Evolutionary conservation across 176 grass and related monocot genomes (phyloP).

Genomic region (Bromus sterilis): DNA sequence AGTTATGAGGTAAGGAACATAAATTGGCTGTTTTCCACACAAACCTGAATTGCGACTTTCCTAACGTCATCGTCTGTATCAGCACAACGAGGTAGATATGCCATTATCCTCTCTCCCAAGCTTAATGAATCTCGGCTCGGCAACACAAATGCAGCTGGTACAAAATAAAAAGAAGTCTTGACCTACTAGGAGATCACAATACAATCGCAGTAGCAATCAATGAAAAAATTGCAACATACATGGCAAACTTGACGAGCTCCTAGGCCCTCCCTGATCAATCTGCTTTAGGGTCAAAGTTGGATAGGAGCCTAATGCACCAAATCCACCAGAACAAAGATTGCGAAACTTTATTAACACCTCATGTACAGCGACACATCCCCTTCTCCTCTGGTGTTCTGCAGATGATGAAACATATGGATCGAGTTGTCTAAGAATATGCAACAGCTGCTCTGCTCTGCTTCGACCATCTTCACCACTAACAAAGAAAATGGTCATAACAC

Average conservation of each 20-base stretch:
- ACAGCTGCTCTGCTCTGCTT: conserved; percentile 89
- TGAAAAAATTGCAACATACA: conserved; percentile 48
- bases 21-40: conserved; percentile 9
- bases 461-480: conserved; percentile 94
- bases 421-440: conserved; percentile 96
- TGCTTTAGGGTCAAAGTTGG: conserved; percentile 52
- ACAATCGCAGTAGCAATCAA: neutral
- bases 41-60: conserved; percentile 85
- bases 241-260: conserved; percentile 74
- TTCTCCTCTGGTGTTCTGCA: conserved; percentile 87
- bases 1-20: neutral
- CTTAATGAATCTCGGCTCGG: conserved; percentile 83
- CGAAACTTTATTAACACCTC: conserved; percentile 86
- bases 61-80: conserved; percentile 76
- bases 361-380: conserved; percentile 84
- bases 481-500: conserved; percentile 17
- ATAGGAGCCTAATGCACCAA: conserved; percentile 54
- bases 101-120: conserved; percentile 89
- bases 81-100: conserved; percentile 86
- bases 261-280: conserved; percentile 50
- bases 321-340: conserved; percentile 78
- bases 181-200: neutral
- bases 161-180: conserved; percentile 21
- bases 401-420: conserved; percentile 80
- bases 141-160: conserved; percentile 93